Conservation (phyloP, 805 yeast genomes). For the Grigorovia yakushimaensis region DNA sequence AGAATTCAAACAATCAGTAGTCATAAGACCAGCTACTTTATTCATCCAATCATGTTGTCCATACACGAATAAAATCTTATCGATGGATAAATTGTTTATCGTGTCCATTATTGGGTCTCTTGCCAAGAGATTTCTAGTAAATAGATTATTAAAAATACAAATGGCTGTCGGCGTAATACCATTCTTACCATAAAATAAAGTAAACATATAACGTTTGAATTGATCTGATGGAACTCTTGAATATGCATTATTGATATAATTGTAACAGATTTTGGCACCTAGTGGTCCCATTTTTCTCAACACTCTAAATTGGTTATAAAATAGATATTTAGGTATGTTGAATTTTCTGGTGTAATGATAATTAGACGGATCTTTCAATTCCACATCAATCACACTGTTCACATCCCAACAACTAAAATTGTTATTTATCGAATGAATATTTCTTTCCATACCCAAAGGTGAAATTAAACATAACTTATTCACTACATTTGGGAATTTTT, state of each 20-base stretch:
- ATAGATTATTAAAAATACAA: slow-evolving; percentile 20
- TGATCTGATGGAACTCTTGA: slow-evolving; percentile 17
- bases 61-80: slow-evolving; percentile 36
- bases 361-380: slow-evolving; percentile 37
- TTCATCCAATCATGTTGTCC: slow-evolving; percentile 74
- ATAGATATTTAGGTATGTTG: slow-evolving; percentile 23
- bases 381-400: slow-evolving; percentile 12
- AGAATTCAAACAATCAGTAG: slow-evolving; percentile 9
- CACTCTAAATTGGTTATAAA: slow-evolving; percentile 35
- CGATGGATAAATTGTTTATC: slow-evolving; percentile 28
- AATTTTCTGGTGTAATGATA: slow-evolving; percentile 23
- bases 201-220: slow-evolving; percentile 20
- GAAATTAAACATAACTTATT: slow-evolving; percentile 51
- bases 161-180: slow-evolving; percentile 8
- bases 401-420: slow-evolving; percentile 7
- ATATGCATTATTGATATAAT: slow-evolving; percentile 26
- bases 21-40: slow-evolving; percentile 37
- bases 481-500: slow-evolving; percentile 46
- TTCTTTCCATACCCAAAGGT: slow-evolving; percentile 72
- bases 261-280: slow-evolving; percentile 32
- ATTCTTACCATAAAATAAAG: slow-evolving; percentile 12
- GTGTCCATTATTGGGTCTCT: slow-evolving; percentile 58
- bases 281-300: slow-evolving; percentile 37
- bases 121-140: slow-evolving; percentile 35
- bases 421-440: slow-evolving; percentile 45